Evolutionary conservation across 495 filamentous ascomycete genomes (phyloP), one percentile per base, ranked within the genome.

Genomic region (Neurospora hispaniola): DNA sequence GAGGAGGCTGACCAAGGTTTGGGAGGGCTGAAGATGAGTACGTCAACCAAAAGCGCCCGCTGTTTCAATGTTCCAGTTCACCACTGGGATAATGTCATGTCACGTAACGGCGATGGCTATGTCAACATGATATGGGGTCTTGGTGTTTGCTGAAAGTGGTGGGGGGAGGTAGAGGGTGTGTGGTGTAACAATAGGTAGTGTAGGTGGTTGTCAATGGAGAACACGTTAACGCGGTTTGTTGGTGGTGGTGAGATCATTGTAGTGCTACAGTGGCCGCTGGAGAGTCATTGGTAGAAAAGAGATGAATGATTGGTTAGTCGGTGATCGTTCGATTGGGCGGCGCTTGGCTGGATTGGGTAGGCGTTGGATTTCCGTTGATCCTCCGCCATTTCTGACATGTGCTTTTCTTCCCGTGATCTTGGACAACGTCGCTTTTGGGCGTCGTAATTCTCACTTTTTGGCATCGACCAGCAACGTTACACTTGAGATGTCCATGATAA

Each of bases 401-500:
- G 23, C 2, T 31, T 35, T 35, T 62, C 23, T 62, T 66, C 27
- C 54, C 27, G 54, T 66, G 14, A 66, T 66, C 54, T 66, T 62
- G 6, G 27, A 66, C 54, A 66, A 66, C 54, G 54, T 66, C 54
- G 54, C 54, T 66, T 35, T 31, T 18, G 1, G 14, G 23, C 2
- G 23, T 16, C 4, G 5, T 6, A 6, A 1, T 16, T 31, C 31
- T 66, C 16, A 9, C 31, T 12, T 66, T 66, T 5, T 69, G 71
- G 44, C 69, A 35, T 42, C 70, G 39, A 75, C 69, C 76, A 72
- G 77, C 74, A 76, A 79, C 78, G 78, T 79, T 80, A 76, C 77
- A 79, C 77, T 35, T 69, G 43, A 5, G 3, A 66, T 9, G 1
- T 35, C 16, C 12, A 66, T 35, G 54, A 66, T 66, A 18, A 66